A percentile compares a stretch with the other conserved stretches of the same genome.
These are phyloP conservation scores for Trichosporon sp. DNA, from an alignment of 1,284 basidiomycete species.

Conservation along the genomic window DNA sequence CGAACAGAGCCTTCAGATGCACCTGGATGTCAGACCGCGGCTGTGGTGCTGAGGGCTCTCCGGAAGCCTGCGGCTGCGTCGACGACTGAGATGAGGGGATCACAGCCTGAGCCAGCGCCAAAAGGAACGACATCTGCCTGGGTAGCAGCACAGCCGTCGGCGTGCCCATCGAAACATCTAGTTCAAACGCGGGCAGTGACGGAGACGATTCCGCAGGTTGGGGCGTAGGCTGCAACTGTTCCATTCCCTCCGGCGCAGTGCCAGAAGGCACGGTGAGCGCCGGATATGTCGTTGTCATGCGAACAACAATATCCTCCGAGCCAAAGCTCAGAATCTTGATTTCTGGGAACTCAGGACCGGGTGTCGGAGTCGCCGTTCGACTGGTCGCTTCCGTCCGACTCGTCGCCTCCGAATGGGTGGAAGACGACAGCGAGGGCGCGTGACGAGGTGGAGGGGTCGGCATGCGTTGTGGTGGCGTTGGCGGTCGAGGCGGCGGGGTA, in stretches of 20 bases:
- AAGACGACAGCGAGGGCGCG: not conserved
- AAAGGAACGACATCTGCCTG: conserved; percentile 35
- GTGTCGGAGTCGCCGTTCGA: conserved; percentile 39
- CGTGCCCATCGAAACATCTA: conserved; percentile 39
- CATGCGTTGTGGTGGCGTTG: not conserved
- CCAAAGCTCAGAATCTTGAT: conserved; percentile 47
- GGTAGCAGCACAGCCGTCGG: conserved; percentile 42
- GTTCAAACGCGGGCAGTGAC: conserved; percentile 32
- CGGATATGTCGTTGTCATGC: conserved; percentile 36
- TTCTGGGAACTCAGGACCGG: conserved; percentile 23
- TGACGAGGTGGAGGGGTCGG: not conserved
- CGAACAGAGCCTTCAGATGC: conserved; percentile 40
- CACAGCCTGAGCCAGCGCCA: conserved; percentile 34
- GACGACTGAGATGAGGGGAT: not conserved
- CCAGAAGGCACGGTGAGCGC: not conserved
- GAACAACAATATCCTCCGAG: conserved; percentile 47
- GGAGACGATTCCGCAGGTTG: not conserved
- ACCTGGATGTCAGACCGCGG: conserved; percentile 36
- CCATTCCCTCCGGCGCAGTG: not conserved
- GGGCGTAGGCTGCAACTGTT: not conserved
- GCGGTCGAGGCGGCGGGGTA: not conserved
- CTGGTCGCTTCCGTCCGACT: conserved; percentile 22
- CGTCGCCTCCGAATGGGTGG: not conserved
- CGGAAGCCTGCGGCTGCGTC: not conserved
- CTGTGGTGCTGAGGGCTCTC: not conserved